phyloP scores from a whole-genome alignment of 768 basidiomycete species.

The Mycena belliarum region DNA sequence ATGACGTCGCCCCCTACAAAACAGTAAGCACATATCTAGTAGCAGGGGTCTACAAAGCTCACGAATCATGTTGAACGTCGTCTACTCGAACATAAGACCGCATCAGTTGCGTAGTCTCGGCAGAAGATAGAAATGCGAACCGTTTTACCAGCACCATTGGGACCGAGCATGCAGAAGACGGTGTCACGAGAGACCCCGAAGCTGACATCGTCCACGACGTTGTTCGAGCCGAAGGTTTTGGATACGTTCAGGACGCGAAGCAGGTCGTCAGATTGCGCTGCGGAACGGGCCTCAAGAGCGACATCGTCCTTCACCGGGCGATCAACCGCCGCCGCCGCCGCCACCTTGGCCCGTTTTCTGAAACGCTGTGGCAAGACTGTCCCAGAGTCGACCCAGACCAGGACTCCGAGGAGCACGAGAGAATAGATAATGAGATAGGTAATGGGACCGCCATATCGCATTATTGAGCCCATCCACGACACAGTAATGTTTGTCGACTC shows the following conservation, averaged over 20 bases:
- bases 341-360: slow-evolving; percentile 21
- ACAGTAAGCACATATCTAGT: neutral
- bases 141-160: slow-evolving; percentile 77
- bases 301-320: slow-evolving; percentile 49
- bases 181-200: slow-evolving; percentile 65
- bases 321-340: slow-evolving; percentile 11
- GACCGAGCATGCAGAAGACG: slow-evolving; percentile 72
- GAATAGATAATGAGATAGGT: slow-evolving; percentile 66
- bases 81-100: slow-evolving; percentile 31
- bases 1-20: slow-evolving; percentile 62
- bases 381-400: slow-evolving; percentile 78
- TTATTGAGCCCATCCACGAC: slow-evolving; percentile 52
- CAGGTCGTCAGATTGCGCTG: slow-evolving; percentile 51
- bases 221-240: slow-evolving; percentile 57
- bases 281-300: slow-evolving; percentile 49
- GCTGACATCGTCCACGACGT: slow-evolving; percentile 73
- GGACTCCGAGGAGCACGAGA: slow-evolving; percentile 57
- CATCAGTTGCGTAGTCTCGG: too few species aligned
- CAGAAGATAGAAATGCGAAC: too few species aligned
- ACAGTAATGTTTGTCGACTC: slow-evolving; percentile 41
- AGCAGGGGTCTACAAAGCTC: slow-evolving; percentile 28
- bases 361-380: slow-evolving; percentile 47
- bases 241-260: slow-evolving; percentile 64
- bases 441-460: slow-evolving; percentile 74
- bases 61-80: slow-evolving; percentile 83